Conservation (phyloP, 495 filamentous ascomycete species). For the Penicillium antarcticum region DNA sequence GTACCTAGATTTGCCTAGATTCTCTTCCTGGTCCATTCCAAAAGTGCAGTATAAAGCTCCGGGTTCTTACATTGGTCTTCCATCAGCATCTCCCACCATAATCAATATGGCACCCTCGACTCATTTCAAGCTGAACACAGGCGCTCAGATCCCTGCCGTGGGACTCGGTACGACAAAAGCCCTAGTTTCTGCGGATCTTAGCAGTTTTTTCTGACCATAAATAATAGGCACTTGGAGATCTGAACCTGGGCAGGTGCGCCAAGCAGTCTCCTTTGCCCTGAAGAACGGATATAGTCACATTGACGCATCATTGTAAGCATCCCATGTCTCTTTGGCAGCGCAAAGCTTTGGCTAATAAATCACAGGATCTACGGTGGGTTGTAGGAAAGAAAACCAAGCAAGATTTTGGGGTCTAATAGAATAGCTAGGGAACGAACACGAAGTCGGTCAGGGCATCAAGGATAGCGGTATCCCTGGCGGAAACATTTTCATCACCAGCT, state of each 20-base stretch:
- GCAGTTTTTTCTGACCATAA: slow-evolving; percentile 18
- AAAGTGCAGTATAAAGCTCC: neutral
- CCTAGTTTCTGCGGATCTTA: slow-evolving; percentile 41
- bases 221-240: slow-evolving; percentile 25
- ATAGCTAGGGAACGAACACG: slow-evolving; percentile 50
- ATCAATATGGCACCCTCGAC: slow-evolving; percentile 22
- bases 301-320: slow-evolving; percentile 68
- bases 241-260: slow-evolving; percentile 34
- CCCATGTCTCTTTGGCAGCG: neutral
- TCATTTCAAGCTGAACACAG: slow-evolving; percentile 65
- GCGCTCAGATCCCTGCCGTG: slow-evolving; percentile 61
- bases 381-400: slow-evolving; percentile 31
- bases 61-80: neutral
- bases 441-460: slow-evolving; percentile 68
- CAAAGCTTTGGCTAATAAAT: slow-evolving; percentile 22
- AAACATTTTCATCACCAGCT: slow-evolving; percentile 70
- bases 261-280: slow-evolving; percentile 58
- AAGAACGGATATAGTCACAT: slow-evolving; percentile 66
- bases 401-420: neutral
- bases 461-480: slow-evolving; percentile 52
- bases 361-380: slow-evolving; percentile 39
- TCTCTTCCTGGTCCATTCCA: neutral
- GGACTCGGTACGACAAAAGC: slow-evolving; percentile 59
- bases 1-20: neutral
- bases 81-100: neutral